phyloP scores from a whole-genome alignment of 441 rosid species.

The Aquilaria agallochum region DNA sequence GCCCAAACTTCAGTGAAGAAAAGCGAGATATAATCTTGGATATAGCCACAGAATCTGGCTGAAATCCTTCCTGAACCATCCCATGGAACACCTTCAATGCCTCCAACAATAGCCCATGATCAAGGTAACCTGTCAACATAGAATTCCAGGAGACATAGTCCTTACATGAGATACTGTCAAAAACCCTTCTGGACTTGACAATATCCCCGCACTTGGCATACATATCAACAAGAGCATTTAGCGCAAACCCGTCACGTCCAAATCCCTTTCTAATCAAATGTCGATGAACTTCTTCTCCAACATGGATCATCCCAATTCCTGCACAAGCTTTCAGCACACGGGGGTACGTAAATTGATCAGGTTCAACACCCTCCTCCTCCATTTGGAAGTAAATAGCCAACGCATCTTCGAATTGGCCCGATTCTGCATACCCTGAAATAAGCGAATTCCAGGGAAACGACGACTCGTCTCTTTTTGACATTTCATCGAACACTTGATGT shows the following conservation, averaged over 20 bases:
- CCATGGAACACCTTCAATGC: conserved; percentile 38
- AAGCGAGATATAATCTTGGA: conserved; percentile 58
- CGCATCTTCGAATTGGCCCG: conserved; percentile 71
- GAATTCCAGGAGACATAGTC: conserved; percentile 78
- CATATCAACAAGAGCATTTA: conserved; percentile 83
- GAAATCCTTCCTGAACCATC: conserved; percentile 51
- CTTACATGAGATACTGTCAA: conserved; percentile 45
- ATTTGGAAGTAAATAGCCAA: conserved; percentile 85
- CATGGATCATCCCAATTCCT: conserved; percentile 63
- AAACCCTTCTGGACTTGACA: conserved; percentile 63
- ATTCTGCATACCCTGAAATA: conserved; percentile 68
- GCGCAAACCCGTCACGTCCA: conserved; percentile 49
- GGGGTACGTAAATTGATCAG: conserved; percentile 79
- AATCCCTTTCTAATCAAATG: conserved; percentile 67
- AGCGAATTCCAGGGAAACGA: conserved; percentile 96
- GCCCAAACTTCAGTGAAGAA: conserved; percentile 37
- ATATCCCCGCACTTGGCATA: conserved; percentile 92
- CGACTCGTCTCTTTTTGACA: conserved; percentile 43
- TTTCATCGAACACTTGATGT: conserved; percentile 79
- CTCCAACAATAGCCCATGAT: conserved; percentile 52
- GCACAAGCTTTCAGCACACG: conserved; percentile 78
- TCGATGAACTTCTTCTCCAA: conserved; percentile 81
- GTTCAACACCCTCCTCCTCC: conserved; percentile 79
- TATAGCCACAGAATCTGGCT: conserved; percentile 68
- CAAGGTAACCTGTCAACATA: conserved; percentile 62